Evolutionary conservation across 2,329 filamentous ascomycete species (phyloP), one percentile per base, ranked within the genome.

Genomic region (Fusarium coicis): DNA sequence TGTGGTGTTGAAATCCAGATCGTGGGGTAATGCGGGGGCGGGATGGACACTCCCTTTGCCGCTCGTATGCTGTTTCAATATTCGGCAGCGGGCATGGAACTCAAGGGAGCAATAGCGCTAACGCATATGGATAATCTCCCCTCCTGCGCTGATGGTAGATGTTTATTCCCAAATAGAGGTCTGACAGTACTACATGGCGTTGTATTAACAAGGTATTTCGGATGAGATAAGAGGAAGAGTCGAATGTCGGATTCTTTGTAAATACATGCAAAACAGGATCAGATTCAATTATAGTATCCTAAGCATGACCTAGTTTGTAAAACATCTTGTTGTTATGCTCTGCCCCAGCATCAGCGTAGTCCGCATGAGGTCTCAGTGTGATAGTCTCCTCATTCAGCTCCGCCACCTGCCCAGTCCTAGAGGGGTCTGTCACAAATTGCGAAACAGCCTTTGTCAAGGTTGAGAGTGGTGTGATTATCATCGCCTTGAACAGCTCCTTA

Each of bases 281-380:
- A 2, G 3, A 2, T 34, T 34, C 32, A 34, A 15, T 16, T n/a
- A n/a, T 2, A 2, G 1, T 19, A 34, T 28, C 11, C 40, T 3
- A 63, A n/a, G 60, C 54, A 21, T 63, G 54, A 2, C 60, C 60
- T 10, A 63, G 2, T 40, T 60, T 60, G 34, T 43, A 63, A 21
- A 63, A 63, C 60, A 60, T 60, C 5, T 63, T 63, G 19, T 60
- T 63, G 5, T 63, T 63, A 23, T 63, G 60, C 34, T 63, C 60
- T 11, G 60, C 60, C 6, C 60, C 60, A 18, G 54, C 42, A 18
- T 63, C 28, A 12, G 60, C 60, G 7, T n/a, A 63, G 0, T 60
- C 60, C 15, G 36, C 42, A 28, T 46, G 60, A 19, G 60, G 54
- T 40, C 60, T 60, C n/a, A 60, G 5, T 7, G 60, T 63, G 18